Percentiles rank a stretch among this genome's conserved stretches.
These are phyloP conservation scores for Xylariaceae sp. DNA, from an alignment of 2,329 filamentous ascomycete species.

Conservation along the genomic window DNA sequence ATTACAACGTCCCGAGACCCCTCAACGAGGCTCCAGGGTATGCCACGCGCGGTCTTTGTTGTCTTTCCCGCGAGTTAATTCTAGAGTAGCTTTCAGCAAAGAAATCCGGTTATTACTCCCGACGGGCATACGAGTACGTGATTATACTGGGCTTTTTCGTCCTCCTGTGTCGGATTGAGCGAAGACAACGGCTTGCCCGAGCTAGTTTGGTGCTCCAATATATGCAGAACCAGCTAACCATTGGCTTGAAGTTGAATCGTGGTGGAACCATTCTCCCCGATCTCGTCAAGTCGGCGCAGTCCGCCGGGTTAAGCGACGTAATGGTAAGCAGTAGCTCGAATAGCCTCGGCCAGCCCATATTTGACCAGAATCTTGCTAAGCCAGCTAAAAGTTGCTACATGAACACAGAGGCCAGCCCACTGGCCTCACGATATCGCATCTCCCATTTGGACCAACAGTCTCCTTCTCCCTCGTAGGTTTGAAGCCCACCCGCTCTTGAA, in stretches of 20 bases:
- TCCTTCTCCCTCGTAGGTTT: constrained; percentile 65
- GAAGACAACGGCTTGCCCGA: neutral
- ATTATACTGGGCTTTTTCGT: neutral
- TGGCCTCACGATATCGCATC: constrained; percentile 72
- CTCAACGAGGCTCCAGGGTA: constrained; percentile 59
- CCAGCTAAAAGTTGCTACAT: constrained; percentile 55
- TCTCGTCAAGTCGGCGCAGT: constrained; percentile 73
- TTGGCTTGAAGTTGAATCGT: constrained; percentile 58
- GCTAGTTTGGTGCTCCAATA: neutral
- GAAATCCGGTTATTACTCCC: constrained; percentile 77
- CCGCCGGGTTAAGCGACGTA: constrained; percentile 76
- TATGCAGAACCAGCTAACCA: neutral
- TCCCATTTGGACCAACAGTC: constrained; percentile 73
- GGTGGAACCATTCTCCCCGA: constrained; percentile 86
- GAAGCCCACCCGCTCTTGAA: neutral
- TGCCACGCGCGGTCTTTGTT: neutral
- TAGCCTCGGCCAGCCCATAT: neutral
- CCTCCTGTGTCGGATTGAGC: neutral
- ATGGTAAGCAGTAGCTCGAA: constrained; percentile 36
- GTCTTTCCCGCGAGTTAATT: neutral
- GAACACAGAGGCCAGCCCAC: constrained; percentile 72
- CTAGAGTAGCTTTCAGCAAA: constrained; percentile 62
- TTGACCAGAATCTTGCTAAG: constrained; percentile 1
- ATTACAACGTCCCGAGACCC: constrained; percentile 90
- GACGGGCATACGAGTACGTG: constrained; percentile 61